phyloP scores from a whole-genome alignment of 345 rosid genomes.

The Alliaria petiolata region DNA sequence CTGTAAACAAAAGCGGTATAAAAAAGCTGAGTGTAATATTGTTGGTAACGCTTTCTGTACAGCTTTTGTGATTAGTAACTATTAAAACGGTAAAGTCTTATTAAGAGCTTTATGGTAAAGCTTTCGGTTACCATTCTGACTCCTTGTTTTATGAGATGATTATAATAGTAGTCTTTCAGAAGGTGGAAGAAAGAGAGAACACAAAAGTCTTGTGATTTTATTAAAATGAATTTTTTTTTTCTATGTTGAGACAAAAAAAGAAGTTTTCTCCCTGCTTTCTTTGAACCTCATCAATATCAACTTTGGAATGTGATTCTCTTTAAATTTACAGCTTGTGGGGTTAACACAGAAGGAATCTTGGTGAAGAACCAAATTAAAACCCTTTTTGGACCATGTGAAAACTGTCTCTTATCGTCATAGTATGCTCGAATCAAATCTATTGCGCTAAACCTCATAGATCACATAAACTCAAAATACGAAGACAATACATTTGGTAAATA shows the following conservation, averaged over 20 bases:
- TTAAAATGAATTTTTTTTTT: too few species aligned
- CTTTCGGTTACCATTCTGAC: too few species aligned
- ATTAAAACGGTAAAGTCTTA: too few species aligned
- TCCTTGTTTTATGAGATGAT: neutral
- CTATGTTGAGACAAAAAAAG: too few species aligned
- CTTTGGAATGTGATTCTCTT: conserved; percentile 31
- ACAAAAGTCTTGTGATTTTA: too few species aligned
- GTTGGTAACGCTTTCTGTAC: too few species aligned
- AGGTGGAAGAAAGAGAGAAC: too few species aligned
- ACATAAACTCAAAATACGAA: neutral
- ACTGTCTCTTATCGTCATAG: conserved; percentile 10
- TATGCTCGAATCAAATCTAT: conserved; percentile 20
- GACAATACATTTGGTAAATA: conserved; percentile 1
- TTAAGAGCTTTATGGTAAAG: too few species aligned
- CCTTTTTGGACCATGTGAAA: conserved; percentile 17
- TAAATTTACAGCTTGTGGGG: conserved; percentile 16
- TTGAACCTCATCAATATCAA: neutral
- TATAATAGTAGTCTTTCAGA: neutral
- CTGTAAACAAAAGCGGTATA: too few species aligned
- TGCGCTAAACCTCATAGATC: neutral
- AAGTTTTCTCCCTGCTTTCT: neutral
- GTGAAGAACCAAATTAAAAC: conserved; percentile 8
- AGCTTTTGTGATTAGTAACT: too few species aligned
- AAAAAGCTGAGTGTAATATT: too few species aligned
- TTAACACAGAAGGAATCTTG: conserved; percentile 14